A percentile compares a stretch with the other conserved stretches of the same genome.
Conservation (phyloP, 2,329 filamentous ascomycete genomes). For the Aspergillus fijiensis region DNA sequence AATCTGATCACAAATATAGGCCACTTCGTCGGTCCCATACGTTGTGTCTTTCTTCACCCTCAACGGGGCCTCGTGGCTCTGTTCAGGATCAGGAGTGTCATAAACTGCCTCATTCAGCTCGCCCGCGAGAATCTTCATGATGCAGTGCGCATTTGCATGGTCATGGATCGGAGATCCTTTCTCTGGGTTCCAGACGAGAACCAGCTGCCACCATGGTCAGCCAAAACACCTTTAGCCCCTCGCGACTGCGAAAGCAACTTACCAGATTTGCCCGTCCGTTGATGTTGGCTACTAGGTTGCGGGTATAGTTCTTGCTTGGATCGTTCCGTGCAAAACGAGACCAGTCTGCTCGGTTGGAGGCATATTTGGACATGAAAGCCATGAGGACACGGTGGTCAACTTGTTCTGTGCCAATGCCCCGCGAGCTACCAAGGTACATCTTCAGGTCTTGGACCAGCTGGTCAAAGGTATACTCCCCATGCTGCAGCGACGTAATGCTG, state of each 20-base stretch:
- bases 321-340: conserved; percentile 31
- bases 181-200: conserved; percentile 37
- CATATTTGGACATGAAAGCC: conserved; percentile 28
- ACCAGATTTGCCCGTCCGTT: conserved; percentile 36
- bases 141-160: conserved; percentile 38
- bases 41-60: conserved; percentile 26
- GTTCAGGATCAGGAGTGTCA: conserved; percentile 14
- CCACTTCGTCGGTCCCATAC: conserved; percentile 29
- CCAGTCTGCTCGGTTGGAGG: conserved; percentile 31
- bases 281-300: conserved; percentile 35
- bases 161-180: conserved; percentile 38
- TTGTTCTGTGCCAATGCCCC: conserved; percentile 27
- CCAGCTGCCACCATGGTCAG: conserved; percentile 21
- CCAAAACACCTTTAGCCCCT: not conserved
- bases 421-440: conserved; percentile 25
- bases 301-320: conserved; percentile 34
- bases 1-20: conserved; percentile 35
- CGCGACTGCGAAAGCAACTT: not conserved
- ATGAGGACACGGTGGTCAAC: conserved; percentile 29
- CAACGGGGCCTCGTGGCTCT: conserved; percentile 19
- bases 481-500: not conserved
- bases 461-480: conserved; percentile 7
- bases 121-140: conserved; percentile 38
- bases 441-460: conserved; percentile 30
- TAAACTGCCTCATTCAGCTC: conserved; percentile 32